Conservation (phyloP, 768 basidiomycete genomes). For the Neoboletus subvelutipes region DNA sequence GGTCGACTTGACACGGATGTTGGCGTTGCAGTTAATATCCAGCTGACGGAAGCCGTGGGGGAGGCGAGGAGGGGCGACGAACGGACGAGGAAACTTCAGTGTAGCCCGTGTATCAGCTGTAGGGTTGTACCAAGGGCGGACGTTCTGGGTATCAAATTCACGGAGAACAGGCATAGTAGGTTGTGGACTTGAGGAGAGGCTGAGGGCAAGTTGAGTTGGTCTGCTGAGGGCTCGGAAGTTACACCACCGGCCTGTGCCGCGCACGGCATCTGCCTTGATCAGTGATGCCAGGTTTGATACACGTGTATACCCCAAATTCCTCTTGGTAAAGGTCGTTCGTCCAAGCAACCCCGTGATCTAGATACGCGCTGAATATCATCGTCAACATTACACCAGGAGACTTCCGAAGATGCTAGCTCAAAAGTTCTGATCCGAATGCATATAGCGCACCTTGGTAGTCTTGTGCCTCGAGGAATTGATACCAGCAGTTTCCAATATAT, state of each 20-base stretch:
- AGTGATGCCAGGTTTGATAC: neutral
- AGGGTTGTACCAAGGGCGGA: neutral
- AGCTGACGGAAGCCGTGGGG: conserved; percentile 13
- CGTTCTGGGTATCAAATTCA: conserved; percentile 10
- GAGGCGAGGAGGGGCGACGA: conserved; percentile 20
- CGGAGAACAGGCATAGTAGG: conserved; percentile 14
- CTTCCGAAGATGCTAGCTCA: too few species aligned
- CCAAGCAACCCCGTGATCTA: too few species aligned
- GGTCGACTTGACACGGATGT: conserved; percentile 14
- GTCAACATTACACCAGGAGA: neutral
- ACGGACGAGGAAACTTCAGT: conserved; percentile 12
- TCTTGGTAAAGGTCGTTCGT: too few species aligned
- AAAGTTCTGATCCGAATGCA: neutral
- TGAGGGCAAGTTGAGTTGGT: neutral
- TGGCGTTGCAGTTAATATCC: conserved; percentile 2
- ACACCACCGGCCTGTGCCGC: neutral
- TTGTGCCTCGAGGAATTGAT: too few species aligned
- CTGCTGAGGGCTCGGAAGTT: neutral
- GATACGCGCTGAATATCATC: too few species aligned
- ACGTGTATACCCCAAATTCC: neutral
- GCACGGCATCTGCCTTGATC: neutral
- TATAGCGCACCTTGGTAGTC: neutral
- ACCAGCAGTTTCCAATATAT: too few species aligned
- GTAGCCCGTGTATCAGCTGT: conserved; percentile 6
- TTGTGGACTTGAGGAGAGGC: neutral